These are phyloP conservation scores for Xylariaceae sp. DNA, from an alignment of 2,329 filamentous ascomycete genomes.

Conservation along the genomic window DNA sequence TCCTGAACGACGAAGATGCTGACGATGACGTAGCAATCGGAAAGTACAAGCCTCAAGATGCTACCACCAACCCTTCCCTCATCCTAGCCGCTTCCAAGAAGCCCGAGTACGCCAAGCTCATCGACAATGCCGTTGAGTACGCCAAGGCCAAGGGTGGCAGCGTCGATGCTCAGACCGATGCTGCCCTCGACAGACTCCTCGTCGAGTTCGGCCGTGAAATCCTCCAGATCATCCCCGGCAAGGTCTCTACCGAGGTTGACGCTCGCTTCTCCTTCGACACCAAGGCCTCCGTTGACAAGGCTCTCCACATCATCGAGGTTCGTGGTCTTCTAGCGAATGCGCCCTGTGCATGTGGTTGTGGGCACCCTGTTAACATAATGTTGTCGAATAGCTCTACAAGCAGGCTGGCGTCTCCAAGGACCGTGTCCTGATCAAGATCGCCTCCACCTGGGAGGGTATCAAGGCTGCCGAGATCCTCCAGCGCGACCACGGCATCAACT, in stretches of 20 bases:
- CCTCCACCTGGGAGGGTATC: constrained; percentile 99
- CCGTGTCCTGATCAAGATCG: constrained; percentile 96
- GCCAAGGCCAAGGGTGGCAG: constrained; percentile 70
- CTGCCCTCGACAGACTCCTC: constrained; percentile 85
- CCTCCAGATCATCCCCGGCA: constrained; percentile 91
- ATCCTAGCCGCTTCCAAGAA: constrained; percentile 99
- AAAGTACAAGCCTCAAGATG: constrained; percentile 99
- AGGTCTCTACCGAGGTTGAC: constrained; percentile 98
- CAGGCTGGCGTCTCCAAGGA: constrained; percentile 86
- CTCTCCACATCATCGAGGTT: constrained; percentile 93
- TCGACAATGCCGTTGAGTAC: constrained; percentile 77
- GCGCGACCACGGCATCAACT: constrained; percentile 93
- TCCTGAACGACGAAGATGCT: constrained; percentile 6
- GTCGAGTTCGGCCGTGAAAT: constrained; percentile 99
- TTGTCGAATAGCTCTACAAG: constrained; percentile 73
- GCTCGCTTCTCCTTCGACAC: constrained; percentile 94
- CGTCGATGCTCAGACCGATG: constrained; percentile 79
- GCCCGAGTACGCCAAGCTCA: constrained; percentile 87
- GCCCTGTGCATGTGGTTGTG: background rate
- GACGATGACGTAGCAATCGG: constrained; percentile 64
- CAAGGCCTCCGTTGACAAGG: constrained; percentile 88
- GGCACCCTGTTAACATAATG: constrained; percentile 8
- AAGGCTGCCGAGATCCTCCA: constrained; percentile 97
- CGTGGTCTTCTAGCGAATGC: constrained; percentile 29
- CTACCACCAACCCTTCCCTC: constrained; percentile 98